Base-by-base conservation (phyloP, 208 protist species). In the Acanthamoeba quina region DNA sequence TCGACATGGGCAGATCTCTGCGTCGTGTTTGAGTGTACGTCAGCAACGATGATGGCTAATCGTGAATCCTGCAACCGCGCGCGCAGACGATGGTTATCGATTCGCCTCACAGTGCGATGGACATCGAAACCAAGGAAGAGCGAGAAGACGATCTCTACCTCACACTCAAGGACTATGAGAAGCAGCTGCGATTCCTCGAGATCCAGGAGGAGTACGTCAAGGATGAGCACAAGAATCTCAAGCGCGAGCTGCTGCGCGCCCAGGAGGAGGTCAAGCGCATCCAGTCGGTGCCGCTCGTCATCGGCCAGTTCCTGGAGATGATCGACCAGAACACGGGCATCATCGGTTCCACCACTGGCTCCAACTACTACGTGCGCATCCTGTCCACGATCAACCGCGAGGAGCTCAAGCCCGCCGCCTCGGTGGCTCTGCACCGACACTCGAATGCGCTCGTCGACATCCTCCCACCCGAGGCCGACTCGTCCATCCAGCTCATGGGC, bases 301-400 rank as follows among this genome's bases (percentile, higher is more conserved):
- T 99, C 94, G 99, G 99, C 52, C 99, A 99, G 96, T 99, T 99
- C 94, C 96, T 99, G 5, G 99, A 99, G 97, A 99, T 99, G 72
- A 99, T 99, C 37, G 99, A 99, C 95, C 94, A 98, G 52, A 95
- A 98, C 64, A 97, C 98, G 72, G 98, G 98, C 47, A 99, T 99
- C 94, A 98, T 99, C 37, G 94, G 95, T 37, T 97, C 98, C 82
- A 99, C 98, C 24, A 99, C 98, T 60, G 99, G 99, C 64, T 98
- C 97, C 83, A 99, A 99, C 95, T 99, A 99, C 96, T 99, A 99
- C 96, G 99, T 99, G 66, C 97, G 99, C 78, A 99, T 99, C 70
- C 97, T 99, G 29, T 98, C 97, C 85, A 99, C 99, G 4, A 98
- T 99, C 91, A 98, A 99, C 95, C 98, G 99, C 95, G 98, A 99